Evolutionary conservation across 805 yeast genomes (phyloP).

Genomic region (Saturnispora diversa): DNA sequence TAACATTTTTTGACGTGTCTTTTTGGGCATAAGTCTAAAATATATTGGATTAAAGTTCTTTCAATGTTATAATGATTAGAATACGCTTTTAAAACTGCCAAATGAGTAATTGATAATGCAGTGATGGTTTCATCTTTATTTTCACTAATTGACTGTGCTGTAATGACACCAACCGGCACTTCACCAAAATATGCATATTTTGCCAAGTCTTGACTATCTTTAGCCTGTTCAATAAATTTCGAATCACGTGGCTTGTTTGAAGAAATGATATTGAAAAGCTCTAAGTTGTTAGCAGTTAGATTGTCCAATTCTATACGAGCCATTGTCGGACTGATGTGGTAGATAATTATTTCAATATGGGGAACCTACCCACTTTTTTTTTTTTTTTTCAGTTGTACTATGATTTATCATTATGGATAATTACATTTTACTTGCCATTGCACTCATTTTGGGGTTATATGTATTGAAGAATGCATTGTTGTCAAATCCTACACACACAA

Average conservation of each 20-base stretch:
- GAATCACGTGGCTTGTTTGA: slow-evolving; percentile 47
- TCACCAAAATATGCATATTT: slow-evolving; percentile 58
- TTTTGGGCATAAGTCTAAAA: slow-evolving; percentile 47
- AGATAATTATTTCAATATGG: not conserved
- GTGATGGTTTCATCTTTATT: slow-evolving; percentile 31
- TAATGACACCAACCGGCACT: slow-evolving; percentile 73
- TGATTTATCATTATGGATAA: slow-evolving; percentile 21
- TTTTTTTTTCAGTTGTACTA: not conserved
- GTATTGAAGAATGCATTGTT: slow-evolving; percentile 22
- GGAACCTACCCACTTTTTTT: not conserved
- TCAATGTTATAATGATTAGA: slow-evolving; percentile 53
- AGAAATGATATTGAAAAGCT: slow-evolving; percentile 50
- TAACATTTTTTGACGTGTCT: slow-evolving; percentile 46
- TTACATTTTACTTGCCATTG: slow-evolving; percentile 20
- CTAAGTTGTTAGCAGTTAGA: slow-evolving; percentile 52
- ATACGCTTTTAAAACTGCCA: slow-evolving; percentile 52
- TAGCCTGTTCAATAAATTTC: slow-evolving; percentile 42
- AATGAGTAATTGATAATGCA: slow-evolving; percentile 21
- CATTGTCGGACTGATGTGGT: not conserved
- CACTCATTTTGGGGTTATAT: slow-evolving; percentile 18
- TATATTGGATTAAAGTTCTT: slow-evolving; percentile 43
- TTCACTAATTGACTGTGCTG: slow-evolving; percentile 44
- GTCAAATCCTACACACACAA: slow-evolving; percentile 17
- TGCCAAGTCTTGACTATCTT: slow-evolving; percentile 42
- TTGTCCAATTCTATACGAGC: slow-evolving; percentile 43